Conservation (phyloP, 257 asterid species). For the Primulina huaijiensis region DNA sequence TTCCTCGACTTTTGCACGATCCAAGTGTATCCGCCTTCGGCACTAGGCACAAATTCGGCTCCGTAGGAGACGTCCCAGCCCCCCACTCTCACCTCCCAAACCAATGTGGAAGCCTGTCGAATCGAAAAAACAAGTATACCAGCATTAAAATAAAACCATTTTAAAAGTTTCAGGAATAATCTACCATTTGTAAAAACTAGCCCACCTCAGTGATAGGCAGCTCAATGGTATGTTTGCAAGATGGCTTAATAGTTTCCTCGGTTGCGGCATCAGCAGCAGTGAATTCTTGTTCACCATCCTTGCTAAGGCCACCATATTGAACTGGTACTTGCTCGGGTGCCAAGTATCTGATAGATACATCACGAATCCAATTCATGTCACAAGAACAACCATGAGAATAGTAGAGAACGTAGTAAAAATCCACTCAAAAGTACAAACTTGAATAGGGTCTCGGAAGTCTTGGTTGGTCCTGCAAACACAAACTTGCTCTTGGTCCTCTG, state of each 20-base stretch:
- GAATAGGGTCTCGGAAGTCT: constrained; percentile 11
- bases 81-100: constrained; percentile 59
- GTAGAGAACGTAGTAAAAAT: neutral
- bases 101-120: constrained; percentile 48
- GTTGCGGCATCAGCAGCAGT: constrained; percentile 43
- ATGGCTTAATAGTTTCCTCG: constrained; percentile 53
- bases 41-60: constrained; percentile 60
- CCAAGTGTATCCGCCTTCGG: constrained; percentile 66
- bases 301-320: constrained; percentile 70
- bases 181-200: neutral
- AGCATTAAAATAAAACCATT: neutral
- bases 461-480: constrained; percentile 14
- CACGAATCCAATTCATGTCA: neutral
- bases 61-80: constrained; percentile 69
- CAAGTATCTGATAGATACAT: constrained; percentile 47
- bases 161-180: neutral
- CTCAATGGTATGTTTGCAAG: constrained; percentile 54
- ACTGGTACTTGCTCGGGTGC: constrained; percentile 67
- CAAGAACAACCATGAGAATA: neutral
- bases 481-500: constrained; percentile 23
- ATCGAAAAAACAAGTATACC: neutral
- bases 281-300: constrained; percentile 49
- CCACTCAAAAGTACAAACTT: neutral
- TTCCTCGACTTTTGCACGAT: constrained; percentile 61
- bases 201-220: constrained; percentile 54